Evolutionary conservation across 306 rosid genomes (phyloP).

Genomic region (Psophocarpus tetragonolobus): DNA sequence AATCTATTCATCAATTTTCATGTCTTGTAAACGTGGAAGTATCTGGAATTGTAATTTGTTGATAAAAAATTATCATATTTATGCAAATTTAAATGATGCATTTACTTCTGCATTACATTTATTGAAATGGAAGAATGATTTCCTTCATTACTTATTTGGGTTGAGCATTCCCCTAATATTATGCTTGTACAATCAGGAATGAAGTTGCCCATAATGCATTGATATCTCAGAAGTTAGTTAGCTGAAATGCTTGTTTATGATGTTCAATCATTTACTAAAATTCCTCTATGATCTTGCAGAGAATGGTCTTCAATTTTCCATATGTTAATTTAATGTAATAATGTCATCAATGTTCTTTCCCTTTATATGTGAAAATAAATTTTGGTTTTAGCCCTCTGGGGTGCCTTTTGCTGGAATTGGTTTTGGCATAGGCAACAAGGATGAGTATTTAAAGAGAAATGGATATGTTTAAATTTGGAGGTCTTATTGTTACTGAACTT

Average conservation of each 20-base stretch:
- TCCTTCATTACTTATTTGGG: slow-evolving; percentile 9
- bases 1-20: background rate
- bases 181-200: slow-evolving; percentile 17
- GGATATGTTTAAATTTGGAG: slow-evolving; percentile 6
- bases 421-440: slow-evolving; percentile 29
- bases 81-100: slow-evolving; percentile 26
- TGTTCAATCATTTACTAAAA: slow-evolving; percentile 6
- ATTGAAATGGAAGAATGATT: slow-evolving; percentile 2
- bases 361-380: background rate
- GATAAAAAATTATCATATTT: slow-evolving; percentile 10
- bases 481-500: slow-evolving; percentile 15
- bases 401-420: slow-evolving; percentile 2
- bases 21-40: slow-evolving; percentile 5
- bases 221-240: slow-evolving; percentile 29
- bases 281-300: slow-evolving; percentile 1
- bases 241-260: background rate
- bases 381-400: slow-evolving; percentile 1
- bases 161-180: slow-evolving; percentile 16
- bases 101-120: slow-evolving; percentile 13
- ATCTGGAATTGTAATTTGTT: slow-evolving; percentile 20
- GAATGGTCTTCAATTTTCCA: slow-evolving; percentile 5
- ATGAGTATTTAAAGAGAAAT: slow-evolving; percentile 12
- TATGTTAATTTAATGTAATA: slow-evolving; percentile 17
- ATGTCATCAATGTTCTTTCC: slow-evolving; percentile 14
- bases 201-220: slow-evolving; percentile 1